A percentile compares a stretch with the other conserved stretches of the same genome.
These are phyloP conservation scores for Zoysia japonica DNA, from an alignment of 176 grass and related monocot genomes.

Conservation along the genomic window DNA sequence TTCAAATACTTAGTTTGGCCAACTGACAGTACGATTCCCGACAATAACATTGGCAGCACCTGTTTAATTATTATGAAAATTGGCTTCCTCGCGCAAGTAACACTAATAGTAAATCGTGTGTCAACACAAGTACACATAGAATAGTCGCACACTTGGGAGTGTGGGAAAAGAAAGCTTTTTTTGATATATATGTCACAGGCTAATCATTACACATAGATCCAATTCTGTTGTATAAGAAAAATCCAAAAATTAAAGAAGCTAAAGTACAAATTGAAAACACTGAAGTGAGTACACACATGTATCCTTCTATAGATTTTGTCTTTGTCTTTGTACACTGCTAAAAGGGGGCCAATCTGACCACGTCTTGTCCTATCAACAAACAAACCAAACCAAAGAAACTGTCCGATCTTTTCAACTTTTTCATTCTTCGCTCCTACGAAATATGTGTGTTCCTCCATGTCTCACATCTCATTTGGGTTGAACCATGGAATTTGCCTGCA, in stretches of 20 bases:
- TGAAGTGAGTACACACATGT: constrained; percentile 42
- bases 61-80: background rate
- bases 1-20: background rate
- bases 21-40: background rate
- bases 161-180: background rate
- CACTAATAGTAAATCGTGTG: background rate
- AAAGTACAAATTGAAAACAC: constrained; percentile 32
- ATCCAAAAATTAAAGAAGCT: background rate
- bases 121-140: constrained; percentile 4
- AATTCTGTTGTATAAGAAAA: constrained; percentile 17
- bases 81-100: constrained; percentile 33
- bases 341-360: constrained; percentile 29
- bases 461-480: constrained; percentile 39
- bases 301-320: constrained; percentile 10
- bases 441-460: constrained; percentile 23
- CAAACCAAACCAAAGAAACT: constrained; percentile 39
- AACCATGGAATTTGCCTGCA: constrained; percentile 74
- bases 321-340: constrained; percentile 49
- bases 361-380: constrained; percentile 46
- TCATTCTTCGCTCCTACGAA: constrained; percentile 23
- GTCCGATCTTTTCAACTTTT: background rate
- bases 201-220: constrained; percentile 41
- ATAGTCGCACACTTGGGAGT: constrained; percentile 27
- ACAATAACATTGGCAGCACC: background rate
- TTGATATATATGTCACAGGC: constrained; percentile 39